Percentiles rank a stretch among this genome's conserved stretches.
Evolutionary conservation across 345 rosid species (phyloP).

Genomic region (Eucalyptus shirleyi): DNA sequence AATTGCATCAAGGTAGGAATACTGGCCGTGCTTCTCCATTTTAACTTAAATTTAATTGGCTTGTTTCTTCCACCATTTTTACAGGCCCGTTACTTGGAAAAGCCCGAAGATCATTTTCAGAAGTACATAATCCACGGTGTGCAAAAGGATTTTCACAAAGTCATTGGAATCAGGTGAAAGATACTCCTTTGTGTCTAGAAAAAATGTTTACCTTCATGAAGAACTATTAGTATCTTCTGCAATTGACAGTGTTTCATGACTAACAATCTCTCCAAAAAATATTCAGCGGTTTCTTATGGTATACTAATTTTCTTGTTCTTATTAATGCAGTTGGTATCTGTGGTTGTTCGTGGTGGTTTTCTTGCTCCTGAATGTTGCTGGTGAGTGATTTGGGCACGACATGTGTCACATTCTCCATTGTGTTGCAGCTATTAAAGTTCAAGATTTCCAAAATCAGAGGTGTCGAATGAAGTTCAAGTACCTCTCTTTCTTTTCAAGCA

Average conservation of each 20-base stretch:
- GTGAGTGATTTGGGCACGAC: slow-evolving; percentile 9
- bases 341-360: slow-evolving; percentile 78
- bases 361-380: slow-evolving; percentile 55
- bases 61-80: neutral
- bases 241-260: neutral
- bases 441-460: neutral
- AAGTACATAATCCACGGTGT: slow-evolving; percentile 61
- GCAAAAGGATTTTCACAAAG: slow-evolving; percentile 86
- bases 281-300: neutral
- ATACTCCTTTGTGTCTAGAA: neutral
- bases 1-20: slow-evolving; percentile 62
- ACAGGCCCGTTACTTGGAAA: slow-evolving; percentile 55
- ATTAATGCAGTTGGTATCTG: slow-evolving; percentile 69
- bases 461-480: neutral
- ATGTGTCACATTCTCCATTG: too few species aligned
- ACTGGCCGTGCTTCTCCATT: neutral
- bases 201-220: neutral
- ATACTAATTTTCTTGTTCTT: neutral
- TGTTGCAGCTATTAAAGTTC: neutral
- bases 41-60: neutral
- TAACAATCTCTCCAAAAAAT: neutral
- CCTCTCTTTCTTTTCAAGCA: neutral
- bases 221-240: neutral
- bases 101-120: slow-evolving; percentile 62
- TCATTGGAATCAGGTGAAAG: slow-evolving; percentile 76